Evolutionary conservation across 2,329 filamentous ascomycete species (phyloP).

Genomic region (Penicillium sp.): DNA sequence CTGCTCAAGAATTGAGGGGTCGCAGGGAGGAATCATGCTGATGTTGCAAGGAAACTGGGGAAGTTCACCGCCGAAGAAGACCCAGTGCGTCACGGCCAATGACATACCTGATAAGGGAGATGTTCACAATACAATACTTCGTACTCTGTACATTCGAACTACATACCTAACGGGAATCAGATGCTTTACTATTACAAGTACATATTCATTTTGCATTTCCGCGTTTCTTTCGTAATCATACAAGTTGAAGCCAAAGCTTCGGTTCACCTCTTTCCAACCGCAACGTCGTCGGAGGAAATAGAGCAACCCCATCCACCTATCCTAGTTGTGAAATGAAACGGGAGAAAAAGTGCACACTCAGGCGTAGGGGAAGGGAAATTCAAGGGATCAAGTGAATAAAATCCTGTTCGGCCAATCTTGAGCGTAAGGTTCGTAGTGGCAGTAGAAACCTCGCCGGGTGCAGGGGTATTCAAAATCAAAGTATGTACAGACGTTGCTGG

Average conservation of each 20-base stretch:
- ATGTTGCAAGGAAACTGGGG: conserved; percentile 7
- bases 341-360: conserved; percentile 6
- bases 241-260: conserved; percentile 24
- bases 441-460: conserved; percentile 5
- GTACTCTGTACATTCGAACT: neutral
- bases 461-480: conserved; percentile 13
- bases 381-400: conserved; percentile 11
- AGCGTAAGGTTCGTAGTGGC: conserved; percentile 9
- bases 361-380: conserved; percentile 9
- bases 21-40: conserved; percentile 44
- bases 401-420: conserved; percentile 8
- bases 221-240: conserved; percentile 41
- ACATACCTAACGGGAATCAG: neutral
- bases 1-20: conserved; percentile 36
- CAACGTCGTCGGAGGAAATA: conserved; percentile 13
- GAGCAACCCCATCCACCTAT: conserved; percentile 3
- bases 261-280: conserved; percentile 14
- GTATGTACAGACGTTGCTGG: conserved; percentile 17
- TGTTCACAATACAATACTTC: neutral
- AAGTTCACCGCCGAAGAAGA: conserved; percentile 18
- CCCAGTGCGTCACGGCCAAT: neutral
- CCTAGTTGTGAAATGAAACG: neutral
- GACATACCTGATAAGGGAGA: neutral
- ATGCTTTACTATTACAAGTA: conserved; percentile 14
- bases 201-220: conserved; percentile 30